Conservation (phyloP, 2,329 filamentous ascomycete genomes). For the Microsporum canis region DNA sequence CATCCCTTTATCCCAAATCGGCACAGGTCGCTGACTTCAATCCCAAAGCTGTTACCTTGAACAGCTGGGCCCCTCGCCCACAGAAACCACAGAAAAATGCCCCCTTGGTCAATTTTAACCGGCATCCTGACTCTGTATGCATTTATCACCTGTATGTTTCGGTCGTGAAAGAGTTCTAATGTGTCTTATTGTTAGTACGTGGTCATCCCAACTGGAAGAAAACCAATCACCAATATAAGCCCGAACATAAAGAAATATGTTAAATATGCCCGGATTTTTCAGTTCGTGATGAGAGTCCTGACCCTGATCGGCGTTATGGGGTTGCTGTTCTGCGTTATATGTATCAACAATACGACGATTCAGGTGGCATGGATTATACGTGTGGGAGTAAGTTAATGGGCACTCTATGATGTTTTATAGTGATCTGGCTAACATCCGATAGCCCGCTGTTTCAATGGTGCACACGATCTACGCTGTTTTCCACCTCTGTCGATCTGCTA, state of each 20-base stretch:
- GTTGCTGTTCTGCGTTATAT: conserved; percentile 62
- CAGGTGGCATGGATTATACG: conserved; percentile 64
- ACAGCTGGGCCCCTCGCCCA: conserved; percentile 56
- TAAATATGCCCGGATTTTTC: conserved; percentile 55
- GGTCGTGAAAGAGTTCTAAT: neutral
- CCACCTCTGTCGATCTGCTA: conserved; percentile 61
- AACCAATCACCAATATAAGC: conserved; percentile 55
- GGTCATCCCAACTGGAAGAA: conserved; percentile 51
- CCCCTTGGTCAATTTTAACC: conserved; percentile 70
- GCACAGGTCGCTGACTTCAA: conserved; percentile 54
- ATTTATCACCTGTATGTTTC: neutral
- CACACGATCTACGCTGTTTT: conserved; percentile 69
- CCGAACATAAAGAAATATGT: conserved; percentile 59
- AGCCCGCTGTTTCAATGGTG: conserved; percentile 65
- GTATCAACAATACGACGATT: conserved; percentile 56
- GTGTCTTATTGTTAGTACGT: conserved; percentile 24
- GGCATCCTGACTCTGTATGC: conserved; percentile 67
- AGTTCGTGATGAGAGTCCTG: conserved; percentile 56
- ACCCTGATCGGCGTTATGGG: conserved; percentile 60
- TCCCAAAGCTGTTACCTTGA: conserved; percentile 72
- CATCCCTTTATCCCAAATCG: conserved; percentile 43
- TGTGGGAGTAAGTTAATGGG: conserved; percentile 51
- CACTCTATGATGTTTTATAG: neutral
- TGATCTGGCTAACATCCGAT: conserved; percentile 6
- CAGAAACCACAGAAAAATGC: conserved; percentile 57